Percentiles rank a stretch among this genome's conserved stretches.
Conservation (phyloP, 257 asterid species). For the Thymus quinquecostatus region DNA sequence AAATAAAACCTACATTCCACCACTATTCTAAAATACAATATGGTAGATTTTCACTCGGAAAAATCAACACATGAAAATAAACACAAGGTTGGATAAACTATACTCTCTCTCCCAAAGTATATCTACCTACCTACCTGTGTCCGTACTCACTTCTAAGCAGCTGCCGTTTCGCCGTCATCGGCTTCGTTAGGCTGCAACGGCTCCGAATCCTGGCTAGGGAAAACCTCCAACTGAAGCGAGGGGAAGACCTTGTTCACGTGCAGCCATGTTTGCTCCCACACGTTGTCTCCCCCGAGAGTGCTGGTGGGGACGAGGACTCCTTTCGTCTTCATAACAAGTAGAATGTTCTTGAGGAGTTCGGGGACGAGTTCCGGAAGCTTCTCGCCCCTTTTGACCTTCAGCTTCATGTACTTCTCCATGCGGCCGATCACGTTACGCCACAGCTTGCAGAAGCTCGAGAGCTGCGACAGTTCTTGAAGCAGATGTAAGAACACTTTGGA, state of each 20-base stretch:
- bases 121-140: slow-evolving; percentile 14
- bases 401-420: slow-evolving; percentile 81
- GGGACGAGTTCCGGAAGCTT: slow-evolving; percentile 88
- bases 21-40: slow-evolving; percentile 31
- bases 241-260: slow-evolving; percentile 83
- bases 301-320: slow-evolving; percentile 79
- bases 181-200: slow-evolving; percentile 33
- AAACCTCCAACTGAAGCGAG: slow-evolving; percentile 70
- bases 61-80: slow-evolving; percentile 5
- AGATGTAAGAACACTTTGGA: slow-evolving; percentile 61
- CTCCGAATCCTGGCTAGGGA: slow-evolving; percentile 60
- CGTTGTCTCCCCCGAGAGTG: slow-evolving; percentile 85
- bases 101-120: background rate
- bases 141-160: slow-evolving; percentile 32
- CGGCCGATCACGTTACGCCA: slow-evolving; percentile 88
- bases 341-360: slow-evolving; percentile 75
- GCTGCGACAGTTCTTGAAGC: slow-evolving; percentile 56
- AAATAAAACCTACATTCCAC: slow-evolving; percentile 25
- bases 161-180: slow-evolving; percentile 31
- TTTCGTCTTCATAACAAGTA: slow-evolving; percentile 80
- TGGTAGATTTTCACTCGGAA: slow-evolving; percentile 23
- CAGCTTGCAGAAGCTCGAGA: slow-evolving; percentile 79
- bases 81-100: slow-evolving; percentile 17
- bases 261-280: slow-evolving; percentile 96
- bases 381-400: slow-evolving; percentile 79